A percentile compares a stretch with the other conserved stretches of the same genome.
Conservation (phyloP, 1,139 yeast species). For the Scheffersomyces illinoinensis region DNA sequence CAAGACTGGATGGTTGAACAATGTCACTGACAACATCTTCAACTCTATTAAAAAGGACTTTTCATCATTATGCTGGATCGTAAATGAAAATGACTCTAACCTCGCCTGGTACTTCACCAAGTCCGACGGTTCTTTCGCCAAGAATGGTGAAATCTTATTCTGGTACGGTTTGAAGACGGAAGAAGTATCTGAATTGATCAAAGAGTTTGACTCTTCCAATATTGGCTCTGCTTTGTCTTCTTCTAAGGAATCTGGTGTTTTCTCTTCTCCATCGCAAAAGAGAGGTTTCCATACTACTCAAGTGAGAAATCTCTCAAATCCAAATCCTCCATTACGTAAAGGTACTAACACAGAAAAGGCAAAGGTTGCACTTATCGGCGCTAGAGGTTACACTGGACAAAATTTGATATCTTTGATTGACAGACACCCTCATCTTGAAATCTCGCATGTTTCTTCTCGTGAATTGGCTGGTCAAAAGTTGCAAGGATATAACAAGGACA, state of each 20-base stretch:
- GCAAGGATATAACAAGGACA: conserved; percentile 80
- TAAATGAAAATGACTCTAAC: conserved; percentile 87
- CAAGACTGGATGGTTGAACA: conserved; percentile 94
- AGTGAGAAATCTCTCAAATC: conserved; percentile 39
- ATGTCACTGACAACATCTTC: conserved; percentile 94
- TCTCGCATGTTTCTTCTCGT: conserved; percentile 93
- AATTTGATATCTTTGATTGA: conserved; percentile 85
- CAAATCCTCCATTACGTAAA: conserved; percentile 68
- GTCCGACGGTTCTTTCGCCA: conserved; percentile 91
- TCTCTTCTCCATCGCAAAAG: conserved; percentile 38
- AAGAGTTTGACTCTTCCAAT: conserved; percentile 53
- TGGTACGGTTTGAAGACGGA: conserved; percentile 88
- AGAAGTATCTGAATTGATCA: conserved; percentile 65
- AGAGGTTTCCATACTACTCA: conserved; percentile 37
- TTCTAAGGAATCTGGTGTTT: conserved; percentile 42
- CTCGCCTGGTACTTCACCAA: conserved; percentile 89
- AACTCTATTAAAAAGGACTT: conserved; percentile 77
- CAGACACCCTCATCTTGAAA: conserved; percentile 81
- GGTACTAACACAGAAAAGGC: conserved; percentile 64
- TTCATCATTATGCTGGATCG: conserved; percentile 78
- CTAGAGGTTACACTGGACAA: conserved; percentile 97
- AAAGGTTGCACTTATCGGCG: conserved; percentile 92
- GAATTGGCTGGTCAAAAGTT: conserved; percentile 87
- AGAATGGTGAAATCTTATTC: conserved; percentile 85
- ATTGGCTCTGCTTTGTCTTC: conserved; percentile 40